Conservation (phyloP, 768 basidiomycete species). For the Xerocomellus chrysenteron region DNA sequence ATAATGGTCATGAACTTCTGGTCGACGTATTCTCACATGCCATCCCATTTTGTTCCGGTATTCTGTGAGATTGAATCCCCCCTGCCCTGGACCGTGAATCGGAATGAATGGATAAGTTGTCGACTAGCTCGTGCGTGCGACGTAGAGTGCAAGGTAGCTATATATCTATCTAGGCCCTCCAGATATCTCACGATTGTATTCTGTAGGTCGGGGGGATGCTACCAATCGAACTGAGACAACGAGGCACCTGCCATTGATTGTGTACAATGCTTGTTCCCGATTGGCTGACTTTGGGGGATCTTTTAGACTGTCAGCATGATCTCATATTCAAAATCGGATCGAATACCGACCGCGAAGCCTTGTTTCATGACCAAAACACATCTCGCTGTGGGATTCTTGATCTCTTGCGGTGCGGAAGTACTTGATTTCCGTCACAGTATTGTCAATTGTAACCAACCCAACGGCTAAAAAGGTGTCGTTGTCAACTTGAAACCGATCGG, state of each 20-base stretch:
- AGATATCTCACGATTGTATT: background rate
- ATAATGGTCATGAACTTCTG: too few relatives aligned
- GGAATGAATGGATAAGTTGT: background rate
- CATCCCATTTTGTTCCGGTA: background rate
- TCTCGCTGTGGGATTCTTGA: background rate
- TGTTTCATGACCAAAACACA: background rate
- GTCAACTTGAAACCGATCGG: constrained; percentile 11
- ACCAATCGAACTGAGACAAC: background rate
- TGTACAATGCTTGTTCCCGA: background rate
- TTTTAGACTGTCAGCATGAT: background rate
- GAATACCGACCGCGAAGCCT: background rate
- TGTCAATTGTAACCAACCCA: background rate
- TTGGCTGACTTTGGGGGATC: background rate
- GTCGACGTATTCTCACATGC: background rate
- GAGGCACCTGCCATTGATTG: too few relatives aligned
- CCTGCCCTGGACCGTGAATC: background rate
- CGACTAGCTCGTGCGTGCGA: background rate
- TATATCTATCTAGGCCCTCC: background rate
- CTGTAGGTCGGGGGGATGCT: too few relatives aligned
- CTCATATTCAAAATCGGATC: background rate
- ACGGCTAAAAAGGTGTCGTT: background rate
- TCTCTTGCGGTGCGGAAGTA: background rate
- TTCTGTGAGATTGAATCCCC: background rate
- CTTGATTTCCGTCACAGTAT: background rate
- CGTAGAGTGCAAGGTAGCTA: background rate